Evolutionary conservation across 192 early-diverging fungal genomes (phyloP).

Genomic region (Coemansia sp.): DNA sequence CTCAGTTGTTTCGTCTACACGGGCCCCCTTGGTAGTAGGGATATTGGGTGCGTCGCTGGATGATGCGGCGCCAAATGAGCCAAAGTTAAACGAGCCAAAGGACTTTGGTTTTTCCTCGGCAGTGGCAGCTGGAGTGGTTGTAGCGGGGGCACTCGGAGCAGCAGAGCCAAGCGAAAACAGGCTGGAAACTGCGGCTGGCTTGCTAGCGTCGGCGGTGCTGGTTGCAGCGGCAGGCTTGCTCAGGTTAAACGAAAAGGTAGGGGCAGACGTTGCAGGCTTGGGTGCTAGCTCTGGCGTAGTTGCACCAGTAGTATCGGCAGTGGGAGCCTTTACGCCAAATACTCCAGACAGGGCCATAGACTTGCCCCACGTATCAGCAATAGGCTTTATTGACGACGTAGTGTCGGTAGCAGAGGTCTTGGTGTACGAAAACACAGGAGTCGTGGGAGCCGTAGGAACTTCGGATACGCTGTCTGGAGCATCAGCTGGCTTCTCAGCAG

Average conservation of each 20-base stretch:
- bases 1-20: neutral
- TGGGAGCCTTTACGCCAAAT: slow-evolving; percentile 9
- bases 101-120: slow-evolving; percentile 10
- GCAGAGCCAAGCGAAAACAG: slow-evolving; percentile 20
- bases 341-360: neutral
- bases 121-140: neutral
- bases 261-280: slow-evolving; percentile 1
- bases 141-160: neutral
- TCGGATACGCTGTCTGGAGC: slow-evolving; percentile 3
- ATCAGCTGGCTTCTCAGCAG: slow-evolving; percentile 3
- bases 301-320: neutral
- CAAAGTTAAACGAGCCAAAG: slow-evolving; percentile 17
- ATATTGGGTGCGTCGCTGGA: neutral
- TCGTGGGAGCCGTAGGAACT: slow-evolving; percentile 7
- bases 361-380: slow-evolving; percentile 6
- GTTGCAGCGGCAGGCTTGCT: neutral
- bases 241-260: slow-evolving; percentile 18
- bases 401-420: slow-evolving; percentile 2
- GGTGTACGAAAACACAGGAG: slow-evolving; percentile 21
- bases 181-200: slow-evolving; percentile 4
- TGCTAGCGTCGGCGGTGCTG: neutral
- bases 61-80: neutral
- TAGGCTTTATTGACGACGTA: neutral
- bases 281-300: slow-evolving; percentile 4
- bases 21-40: neutral